These are phyloP conservation scores for Golubevia sp. DNA, from an alignment of 1,284 basidiomycete species.

Conservation along the genomic window DNA sequence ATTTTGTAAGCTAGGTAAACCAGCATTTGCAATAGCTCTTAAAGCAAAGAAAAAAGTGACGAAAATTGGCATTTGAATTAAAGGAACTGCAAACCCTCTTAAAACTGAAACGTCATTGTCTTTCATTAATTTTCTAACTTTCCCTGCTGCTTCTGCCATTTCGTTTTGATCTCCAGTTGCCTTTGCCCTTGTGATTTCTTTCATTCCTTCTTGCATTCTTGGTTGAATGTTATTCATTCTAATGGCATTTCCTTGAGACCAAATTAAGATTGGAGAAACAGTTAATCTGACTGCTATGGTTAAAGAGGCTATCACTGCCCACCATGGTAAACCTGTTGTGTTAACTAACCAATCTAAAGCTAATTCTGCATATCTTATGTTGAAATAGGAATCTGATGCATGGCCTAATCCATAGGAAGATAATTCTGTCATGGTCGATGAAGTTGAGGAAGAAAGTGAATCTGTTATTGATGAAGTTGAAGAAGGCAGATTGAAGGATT, in stretches of 20 bases:
- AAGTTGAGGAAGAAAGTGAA: conserved; percentile 19
- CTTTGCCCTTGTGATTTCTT: conserved; percentile 66
- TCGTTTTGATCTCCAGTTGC: conserved; percentile 67
- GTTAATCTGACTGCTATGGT: conserved; percentile 73
- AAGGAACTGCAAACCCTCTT: conserved; percentile 69
- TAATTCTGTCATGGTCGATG: conserved; percentile 15
- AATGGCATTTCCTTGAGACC: conserved; percentile 71
- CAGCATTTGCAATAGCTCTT: conserved; percentile 73
- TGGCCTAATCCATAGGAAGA: not conserved
- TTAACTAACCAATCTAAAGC: not conserved
- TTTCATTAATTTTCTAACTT: conserved; percentile 71
- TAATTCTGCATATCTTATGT: not conserved
- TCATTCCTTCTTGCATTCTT: conserved; percentile 69
- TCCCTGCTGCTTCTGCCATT: conserved; percentile 68
- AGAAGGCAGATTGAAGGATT: conserved; percentile 2
- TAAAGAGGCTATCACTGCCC: conserved; percentile 70
- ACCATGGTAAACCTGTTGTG: conserved; percentile 60
- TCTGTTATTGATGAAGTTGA: conserved; percentile 11
- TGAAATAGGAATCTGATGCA: not conserved
- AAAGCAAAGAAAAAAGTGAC: conserved; percentile 85
- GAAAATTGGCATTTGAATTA: conserved; percentile 79
- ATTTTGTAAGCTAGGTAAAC: conserved; percentile 74
- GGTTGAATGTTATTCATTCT: conserved; percentile 72
- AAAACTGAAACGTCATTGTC: conserved; percentile 74
- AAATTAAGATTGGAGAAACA: conserved; percentile 74